Base-by-base conservation (phyloP, 176 grass and related monocot species). In the Oropetium thomaeum region DNA sequence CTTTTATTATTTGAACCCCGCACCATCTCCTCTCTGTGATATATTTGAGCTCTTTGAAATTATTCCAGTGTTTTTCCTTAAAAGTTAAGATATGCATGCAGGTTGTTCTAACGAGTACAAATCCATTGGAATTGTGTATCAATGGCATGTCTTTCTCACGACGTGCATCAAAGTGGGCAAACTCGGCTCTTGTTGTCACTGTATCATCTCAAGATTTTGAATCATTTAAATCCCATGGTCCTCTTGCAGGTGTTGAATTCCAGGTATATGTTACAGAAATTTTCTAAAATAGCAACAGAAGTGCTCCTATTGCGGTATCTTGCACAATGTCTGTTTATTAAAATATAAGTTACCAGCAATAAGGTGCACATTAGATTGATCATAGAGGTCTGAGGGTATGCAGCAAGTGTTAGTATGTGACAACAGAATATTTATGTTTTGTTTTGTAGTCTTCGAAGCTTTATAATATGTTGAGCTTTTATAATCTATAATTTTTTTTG, bases 91-190 rank as follows among this genome's bases (percentile, higher is more conserved):
- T 27, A 85, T 79, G 42, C 7, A 78, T 76, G 75, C 82, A 98
- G 95, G 89, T 98, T 86, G 95, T 98, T 73, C 89, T 92, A 85
- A 98, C 95, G 26, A 92, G 95, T 48, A 98, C 95, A 79, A 82
- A 94, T 58, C 86, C 90, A 81, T 92, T 53, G 40, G 95, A 98
- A 79, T 78, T 98, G 64, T 98, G 91, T 58, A 83, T 98, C 80
- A 98, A 98, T 88, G 95, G 95, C 76, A 98, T 98, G 95, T 98
- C 95, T 43, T 98, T 98, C 45, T 94, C 95, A 33, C 77, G 86
- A 53, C 84, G 95, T 49, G 81, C 95, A 75, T 98, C 95, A 61
- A 92, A 80, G 63, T 98, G 95, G 95, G 95, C 95, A 81, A 98
- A 98, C 76, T 92, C 95, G 0, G 95, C 91, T 76, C 85, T 98